These are phyloP conservation scores for Candida morakotiae DNA, from an alignment of 805 yeast species.

Conservation along the genomic window DNA sequence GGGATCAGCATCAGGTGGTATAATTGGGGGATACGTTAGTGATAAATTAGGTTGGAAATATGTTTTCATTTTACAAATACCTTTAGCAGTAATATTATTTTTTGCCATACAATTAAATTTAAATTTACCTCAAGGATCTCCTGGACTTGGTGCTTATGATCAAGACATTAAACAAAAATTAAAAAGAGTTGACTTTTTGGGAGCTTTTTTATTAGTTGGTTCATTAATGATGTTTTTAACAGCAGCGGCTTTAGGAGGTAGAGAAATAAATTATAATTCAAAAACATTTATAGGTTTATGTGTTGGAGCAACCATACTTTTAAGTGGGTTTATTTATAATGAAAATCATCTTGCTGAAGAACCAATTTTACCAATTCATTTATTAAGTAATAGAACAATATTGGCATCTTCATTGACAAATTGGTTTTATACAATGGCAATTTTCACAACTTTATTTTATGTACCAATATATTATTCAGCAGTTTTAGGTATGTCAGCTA, in stretches of 20 bases:
- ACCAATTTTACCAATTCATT: constrained; percentile 64
- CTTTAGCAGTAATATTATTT: constrained; percentile 40
- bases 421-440: constrained; percentile 68
- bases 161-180: constrained; percentile 45
- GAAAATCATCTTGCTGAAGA: constrained; percentile 52
- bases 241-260: constrained; percentile 66
- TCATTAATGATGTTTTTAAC: constrained; percentile 56
- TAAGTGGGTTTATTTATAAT: constrained; percentile 42
- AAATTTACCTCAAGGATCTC: constrained; percentile 50
- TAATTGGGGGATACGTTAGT: constrained; percentile 51
- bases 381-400: constrained; percentile 57
- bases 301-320: constrained; percentile 29
- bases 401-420: constrained; percentile 62
- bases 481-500: constrained; percentile 48
- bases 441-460: constrained; percentile 60
- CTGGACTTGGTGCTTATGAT: constrained; percentile 51
- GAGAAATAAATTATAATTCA: constrained; percentile 46
- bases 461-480: constrained; percentile 65
- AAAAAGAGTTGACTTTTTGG: constrained; percentile 62
- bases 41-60: constrained; percentile 51
- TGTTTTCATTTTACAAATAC: constrained; percentile 38
- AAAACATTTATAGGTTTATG: constrained; percentile 33
- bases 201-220: constrained; percentile 55
- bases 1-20: constrained; percentile 52
- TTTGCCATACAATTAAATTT: constrained; percentile 34